Evolutionary conservation across 208 protist species (phyloP).

Genomic region (Leishmania aethiopica): DNA sequence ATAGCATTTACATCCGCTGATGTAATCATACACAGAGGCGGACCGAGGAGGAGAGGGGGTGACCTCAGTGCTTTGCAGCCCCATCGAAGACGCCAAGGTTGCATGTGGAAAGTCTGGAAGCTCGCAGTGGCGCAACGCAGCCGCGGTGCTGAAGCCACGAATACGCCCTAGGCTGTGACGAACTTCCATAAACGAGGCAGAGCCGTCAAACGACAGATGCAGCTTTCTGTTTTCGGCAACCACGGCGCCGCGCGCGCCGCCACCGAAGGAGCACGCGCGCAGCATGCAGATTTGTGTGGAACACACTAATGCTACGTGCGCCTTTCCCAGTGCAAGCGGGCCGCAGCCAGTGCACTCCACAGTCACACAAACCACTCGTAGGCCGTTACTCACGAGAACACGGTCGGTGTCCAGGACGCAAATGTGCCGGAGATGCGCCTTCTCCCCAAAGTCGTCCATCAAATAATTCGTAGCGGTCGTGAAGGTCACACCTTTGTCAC

Average conservation of each 20-base stretch:
- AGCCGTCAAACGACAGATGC: conserved; percentile 68
- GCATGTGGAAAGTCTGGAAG: conserved; percentile 23
- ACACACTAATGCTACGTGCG: conserved; percentile 31
- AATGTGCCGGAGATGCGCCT: conserved; percentile 16
- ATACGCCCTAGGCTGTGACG: conserved; percentile 67
- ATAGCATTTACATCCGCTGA: conserved; percentile 26
- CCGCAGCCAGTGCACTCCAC: conserved; percentile 10
- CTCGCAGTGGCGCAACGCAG: conserved; percentile 26
- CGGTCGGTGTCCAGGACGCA: conserved; percentile 21
- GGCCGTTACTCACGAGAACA: conserved; percentile 23
- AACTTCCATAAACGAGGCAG: conserved; percentile 51
- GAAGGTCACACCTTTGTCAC: conserved; percentile 71
- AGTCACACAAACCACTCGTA: conserved; percentile 8
- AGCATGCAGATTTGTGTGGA: conserved; percentile 27
- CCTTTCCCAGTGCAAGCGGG: conserved; percentile 11
- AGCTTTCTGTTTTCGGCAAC: conserved; percentile 52
- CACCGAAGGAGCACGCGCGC: conserved; percentile 5
- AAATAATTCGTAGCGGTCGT: conserved; percentile 20
- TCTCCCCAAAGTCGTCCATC: background rate
- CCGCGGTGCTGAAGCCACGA: conserved; percentile 40
- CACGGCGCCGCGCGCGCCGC: conserved; percentile 34
- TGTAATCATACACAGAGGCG: conserved; percentile 32
- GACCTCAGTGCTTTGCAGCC: background rate
- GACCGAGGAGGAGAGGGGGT: background rate
- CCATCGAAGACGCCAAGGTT: conserved; percentile 3